Evolutionary conservation across 192 early-diverging fungal genomes (phyloP), one percentile per base, ranked within the genome.

Genomic region (Mortierella alpina): DNA sequence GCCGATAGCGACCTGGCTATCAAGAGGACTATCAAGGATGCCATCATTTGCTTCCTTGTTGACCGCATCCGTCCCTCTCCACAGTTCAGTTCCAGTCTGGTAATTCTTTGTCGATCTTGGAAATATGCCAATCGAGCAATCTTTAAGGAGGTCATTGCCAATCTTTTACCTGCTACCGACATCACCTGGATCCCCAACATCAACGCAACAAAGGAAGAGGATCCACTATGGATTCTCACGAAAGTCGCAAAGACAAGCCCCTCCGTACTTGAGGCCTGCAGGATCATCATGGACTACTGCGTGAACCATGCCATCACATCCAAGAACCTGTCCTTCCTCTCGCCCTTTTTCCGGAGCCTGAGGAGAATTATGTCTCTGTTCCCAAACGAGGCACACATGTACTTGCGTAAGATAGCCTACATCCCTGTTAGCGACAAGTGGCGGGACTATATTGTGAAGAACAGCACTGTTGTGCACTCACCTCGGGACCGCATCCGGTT

Each of bases 101-200:
- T 56, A 1, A 15, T 44, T 2, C 20, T 67, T 18, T 57, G 52
- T 45, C 1, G 47, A 0, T 2, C 9, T 18, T 67, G 65, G 65
- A 57, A 6, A 12, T 22, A 6, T 6, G 40, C 18, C 9, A 1
- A 40, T 40, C 12, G 18, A 4, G 48, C 10, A 2, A 0, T 6
- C 31, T 46, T 59, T 7, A 52, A 54, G 10, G 1, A 40, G 23
- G 46, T 73, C 17, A 23, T 73, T 0, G 22, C 8, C 0, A 49
- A 55, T 1, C 7, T 73, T 7, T 41, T 73, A 6, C 58, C 59
- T 13, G 4, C 11, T 8, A 42, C 17, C 7, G n/a, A n/a, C 1
- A 56, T n/a, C 23, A 75, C 73, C 39, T 75, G 73, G 73, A 68
- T 75, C 10, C 73, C 73, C 6, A 52, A 68, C 6, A 13, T 6